Evolutionary conservation across 169 alveolate genomes (phyloP), one percentile per base, ranked within the genome.

Genomic region (Cryptosporidium viatorum): DNA sequence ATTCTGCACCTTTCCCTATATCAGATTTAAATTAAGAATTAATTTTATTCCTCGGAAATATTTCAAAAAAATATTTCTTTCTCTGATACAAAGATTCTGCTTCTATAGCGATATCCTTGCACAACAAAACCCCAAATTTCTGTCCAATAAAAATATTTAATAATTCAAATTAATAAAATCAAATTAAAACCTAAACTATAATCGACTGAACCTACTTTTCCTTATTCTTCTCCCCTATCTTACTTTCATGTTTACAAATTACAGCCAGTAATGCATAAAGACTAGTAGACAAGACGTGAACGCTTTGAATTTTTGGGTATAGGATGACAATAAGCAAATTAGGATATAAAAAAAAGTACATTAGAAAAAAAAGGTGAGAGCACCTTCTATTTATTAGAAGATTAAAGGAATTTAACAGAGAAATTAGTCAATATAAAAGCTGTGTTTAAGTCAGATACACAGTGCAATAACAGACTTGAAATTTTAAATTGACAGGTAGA

Each of bases 181-280:
- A 4, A 55, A n/a, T 9, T 21, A 55, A 55, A n/a, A 26, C 55
- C 21, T 14, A 14, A 55, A n/a, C 2, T 41, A 39, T 2, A 5
- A 41, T 26, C 5, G 2, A 3, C 67, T 23, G 5, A 55, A 12
- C 35, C 23, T 23, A 12, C 2, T 9, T 26, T 2, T 55, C 35
- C 5, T 55, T 55, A 12, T 18, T n/a, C 10, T 21, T 21, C n/a
- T 23, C 0, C 35, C 67, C 35, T n/a, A 8, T 37, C 23, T 33
- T 60, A 1, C 70, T 23, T 65, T 33, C 26, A 16, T 7, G 6
- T 10, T 55, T 55, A 55, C 67, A 55, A 55, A 55, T 55, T 55
- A 55, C 35, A n/a, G 41, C 45, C 70, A 62, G 50, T 62, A 62
- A 35, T 65, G 43, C 50, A 37, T 37, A 65, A 35, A 65, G 71